Evolutionary conservation across 2,329 filamentous ascomycete genomes (phyloP), one percentile per base, ranked within the genome.

Genomic region (Cladosporium sp.): DNA sequence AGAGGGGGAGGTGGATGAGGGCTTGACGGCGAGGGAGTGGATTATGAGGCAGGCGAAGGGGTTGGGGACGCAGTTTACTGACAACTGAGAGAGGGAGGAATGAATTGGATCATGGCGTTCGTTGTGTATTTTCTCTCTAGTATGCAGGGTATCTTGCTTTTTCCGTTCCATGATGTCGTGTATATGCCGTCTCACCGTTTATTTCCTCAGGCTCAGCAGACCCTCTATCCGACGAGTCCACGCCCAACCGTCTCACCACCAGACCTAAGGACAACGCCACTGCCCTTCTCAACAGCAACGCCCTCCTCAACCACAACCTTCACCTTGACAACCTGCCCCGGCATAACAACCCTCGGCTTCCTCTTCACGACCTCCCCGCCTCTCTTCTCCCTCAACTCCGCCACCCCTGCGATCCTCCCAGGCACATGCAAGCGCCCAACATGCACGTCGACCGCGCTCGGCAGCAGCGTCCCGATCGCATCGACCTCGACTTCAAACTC

Each of bases 371-470:
- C 66, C 1, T 86, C 73, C n/a, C 80, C 77, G 0, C 90, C 92
- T 1, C 81, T 88, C 8, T 78, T 77, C 68, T 96, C 88, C 41
- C 97, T 70, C 2, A 84, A 77, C 0, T 86, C 87, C 8, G 86
- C 72, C 58, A 97, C 77, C 56, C 82, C 80, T 49, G 78, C 77
- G 38, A 98, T 86, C 44, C 81, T 80, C 0, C 87, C 93, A 0
- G 88, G 79, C 0, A 84, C 83, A 67, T 95, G 87, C 46, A 97
- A 72, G 8, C 90, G 79, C 0, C 93, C 93, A 16, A 89, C 78
- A 68, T 96, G 91, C 8, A 98, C 83, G 63, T 97, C 92, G 9
- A 97, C 82, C 19, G 83, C 82, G 82, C 92, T 93, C 0, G 92
- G 92, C 71, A 91, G 85, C 13, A 98, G 72, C 57, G 92, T 85